phyloP scores from a whole-genome alignment of 108 stramenopile genomes.

The Nitzschia sp. region DNA sequence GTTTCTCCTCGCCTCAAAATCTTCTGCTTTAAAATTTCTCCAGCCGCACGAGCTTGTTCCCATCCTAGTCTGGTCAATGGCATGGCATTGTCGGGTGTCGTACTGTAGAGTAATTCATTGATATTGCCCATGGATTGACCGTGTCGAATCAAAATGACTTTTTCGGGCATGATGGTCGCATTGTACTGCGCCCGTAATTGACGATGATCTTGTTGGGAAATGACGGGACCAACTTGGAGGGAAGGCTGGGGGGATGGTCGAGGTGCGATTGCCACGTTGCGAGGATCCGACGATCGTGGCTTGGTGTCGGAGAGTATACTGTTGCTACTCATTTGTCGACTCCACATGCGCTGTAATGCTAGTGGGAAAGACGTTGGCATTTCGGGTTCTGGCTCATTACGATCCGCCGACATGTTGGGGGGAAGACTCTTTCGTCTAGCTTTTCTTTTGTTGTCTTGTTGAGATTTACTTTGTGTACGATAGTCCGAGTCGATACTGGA shows the following conservation, averaged over 20 bases:
- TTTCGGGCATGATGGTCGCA: slow-evolving; percentile 76
- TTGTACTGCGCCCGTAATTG: slow-evolving; percentile 59
- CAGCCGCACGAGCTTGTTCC: slow-evolving; percentile 79
- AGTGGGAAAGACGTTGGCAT: neutral
- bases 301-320: too few species aligned
- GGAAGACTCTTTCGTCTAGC: neutral
- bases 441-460: neutral
- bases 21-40: slow-evolving; percentile 57
- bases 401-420: neutral
- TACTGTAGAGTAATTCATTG: slow-evolving; percentile 72
- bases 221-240: too few species aligned
- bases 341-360: neutral
- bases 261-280: too few species aligned
- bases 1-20: slow-evolving; percentile 49
- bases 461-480: neutral
- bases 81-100: slow-evolving; percentile 87
- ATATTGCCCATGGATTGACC: slow-evolving; percentile 86
- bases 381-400: neutral
- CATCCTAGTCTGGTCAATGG: slow-evolving; percentile 76
- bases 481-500: too few species aligned
- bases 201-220: slow-evolving; percentile 20
- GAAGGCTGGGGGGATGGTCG: too few species aligned
- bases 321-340: neutral
- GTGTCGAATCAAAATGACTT: slow-evolving; percentile 82
- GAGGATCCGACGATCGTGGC: too few species aligned